Conservation (phyloP, 257 asterid species). For the Apocynum venetum region DNA sequence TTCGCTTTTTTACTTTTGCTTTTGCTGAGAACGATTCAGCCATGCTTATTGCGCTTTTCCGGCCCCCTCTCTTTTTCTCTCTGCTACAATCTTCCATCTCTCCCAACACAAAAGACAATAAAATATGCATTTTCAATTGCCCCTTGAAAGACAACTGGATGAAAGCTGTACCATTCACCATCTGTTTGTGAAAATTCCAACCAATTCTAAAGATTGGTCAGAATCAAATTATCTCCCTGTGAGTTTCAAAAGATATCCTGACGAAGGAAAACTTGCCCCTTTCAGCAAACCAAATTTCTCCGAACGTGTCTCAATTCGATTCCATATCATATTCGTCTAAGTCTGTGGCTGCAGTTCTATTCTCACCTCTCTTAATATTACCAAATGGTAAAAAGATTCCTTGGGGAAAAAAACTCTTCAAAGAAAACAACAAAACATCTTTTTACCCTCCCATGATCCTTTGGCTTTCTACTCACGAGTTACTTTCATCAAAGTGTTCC, state of each 20-base stretch:
- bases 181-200: not conserved
- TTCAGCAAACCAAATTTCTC: not conserved
- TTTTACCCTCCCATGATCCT: not conserved
- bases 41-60: not conserved
- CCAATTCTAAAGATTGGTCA: not conserved
- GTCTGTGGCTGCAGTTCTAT: too few relatives aligned
- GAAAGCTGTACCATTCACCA: not conserved
- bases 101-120: too few relatives aligned
- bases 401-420: not conserved
- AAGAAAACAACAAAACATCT: not conserved
- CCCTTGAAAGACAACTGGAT: not conserved
- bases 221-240: not conserved
- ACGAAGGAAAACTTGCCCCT: not conserved
- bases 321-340: not conserved
- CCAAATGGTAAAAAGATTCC: conserved; percentile 6
- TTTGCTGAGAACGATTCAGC: not conserved
- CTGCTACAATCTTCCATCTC: too few relatives aligned
- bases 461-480: not conserved
- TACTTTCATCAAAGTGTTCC: not conserved
- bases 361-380: not conserved
- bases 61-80: too few relatives aligned
- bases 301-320: not conserved
- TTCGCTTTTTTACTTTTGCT: not conserved
- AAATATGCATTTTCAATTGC: too few relatives aligned
- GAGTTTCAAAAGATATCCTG: conserved; percentile 5